phyloP scores from a whole-genome alignment of 371 early-diverging fungal genomes.

The Mortierella sp. region DNA sequence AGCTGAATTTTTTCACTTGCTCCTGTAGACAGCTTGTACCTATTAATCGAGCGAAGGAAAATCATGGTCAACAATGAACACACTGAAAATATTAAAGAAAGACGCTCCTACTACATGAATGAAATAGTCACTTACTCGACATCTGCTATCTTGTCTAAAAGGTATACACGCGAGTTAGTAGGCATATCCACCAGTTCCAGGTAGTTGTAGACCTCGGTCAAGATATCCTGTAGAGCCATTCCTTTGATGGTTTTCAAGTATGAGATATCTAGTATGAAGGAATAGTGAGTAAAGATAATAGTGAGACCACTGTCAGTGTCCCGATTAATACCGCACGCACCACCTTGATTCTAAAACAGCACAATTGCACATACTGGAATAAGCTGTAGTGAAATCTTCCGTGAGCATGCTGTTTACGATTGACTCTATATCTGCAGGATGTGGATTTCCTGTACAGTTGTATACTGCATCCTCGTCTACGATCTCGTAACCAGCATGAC shows the following conservation, averaged over 20 bases:
- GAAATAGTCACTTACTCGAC: constrained; percentile 77
- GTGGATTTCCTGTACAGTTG: constrained; percentile 92
- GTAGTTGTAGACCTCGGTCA: constrained; percentile 78
- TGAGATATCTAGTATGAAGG: constrained; percentile 66
- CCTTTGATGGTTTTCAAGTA: constrained; percentile 86
- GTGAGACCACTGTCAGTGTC: not conserved
- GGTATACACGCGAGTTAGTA: constrained; percentile 66
- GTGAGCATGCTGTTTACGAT: constrained; percentile 86
- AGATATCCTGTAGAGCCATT: constrained; percentile 90
- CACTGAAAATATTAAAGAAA: not conserved
- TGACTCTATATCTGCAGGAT: constrained; percentile 86
- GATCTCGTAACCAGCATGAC: constrained; percentile 86
- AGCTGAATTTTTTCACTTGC: constrained; percentile 89
- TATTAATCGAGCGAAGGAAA: constrained; percentile 27
- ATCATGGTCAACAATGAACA: not conserved
- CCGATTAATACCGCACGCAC: too few species aligned
- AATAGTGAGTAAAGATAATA: not conserved
- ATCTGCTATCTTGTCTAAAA: constrained; percentile 86
- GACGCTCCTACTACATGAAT: too few species aligned
- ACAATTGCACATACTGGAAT: constrained; percentile 66
- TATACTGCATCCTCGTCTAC: constrained; percentile 88
- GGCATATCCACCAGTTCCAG: constrained; percentile 79
- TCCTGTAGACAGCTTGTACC: constrained; percentile 83
- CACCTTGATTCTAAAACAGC: not conserved
- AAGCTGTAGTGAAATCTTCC: constrained; percentile 82